Conservation (phyloP, 345 rosid species). For the Linum lewisii region DNA sequence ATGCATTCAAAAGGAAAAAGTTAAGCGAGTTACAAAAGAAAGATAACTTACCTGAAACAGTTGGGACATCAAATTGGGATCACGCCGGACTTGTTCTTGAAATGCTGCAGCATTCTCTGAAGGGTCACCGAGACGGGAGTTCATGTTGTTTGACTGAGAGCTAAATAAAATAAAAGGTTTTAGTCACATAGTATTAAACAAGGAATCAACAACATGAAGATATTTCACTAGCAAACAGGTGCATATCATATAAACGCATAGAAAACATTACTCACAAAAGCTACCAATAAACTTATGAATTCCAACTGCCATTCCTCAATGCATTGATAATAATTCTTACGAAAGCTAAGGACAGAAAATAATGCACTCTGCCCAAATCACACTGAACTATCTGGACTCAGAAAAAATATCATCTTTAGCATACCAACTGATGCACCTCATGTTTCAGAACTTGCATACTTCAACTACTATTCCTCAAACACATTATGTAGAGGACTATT, state of each 20-base stretch:
- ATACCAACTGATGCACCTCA: no score
- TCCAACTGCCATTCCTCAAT: no score
- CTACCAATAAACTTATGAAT: background rate
- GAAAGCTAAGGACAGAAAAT: no score
- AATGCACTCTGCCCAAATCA: no score
- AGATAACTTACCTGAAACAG: conserved; percentile 58
- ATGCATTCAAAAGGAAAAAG: background rate
- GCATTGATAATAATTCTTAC: no score
- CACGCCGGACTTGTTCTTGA: conserved; percentile 69
- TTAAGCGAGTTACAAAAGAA: conserved; percentile 2
- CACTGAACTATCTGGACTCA: no score
- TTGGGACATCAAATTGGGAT: conserved; percentile 68
- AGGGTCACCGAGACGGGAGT: conserved; percentile 80
- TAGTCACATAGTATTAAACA: background rate
- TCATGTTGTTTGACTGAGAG: conserved; percentile 39
- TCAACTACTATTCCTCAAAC: background rate
- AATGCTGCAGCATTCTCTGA: conserved; percentile 84
- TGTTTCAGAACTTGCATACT: no score
- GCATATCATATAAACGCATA: background rate
- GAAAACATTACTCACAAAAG: background rate
- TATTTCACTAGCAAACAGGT: background rate
- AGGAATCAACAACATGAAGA: background rate
- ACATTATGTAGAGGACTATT: background rate
- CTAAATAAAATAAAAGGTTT: conserved; percentile 28
- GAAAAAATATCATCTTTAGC: no score